Conservation (phyloP, 2,329 filamentous ascomycete species). For the Talaromyces piceae region DNA sequence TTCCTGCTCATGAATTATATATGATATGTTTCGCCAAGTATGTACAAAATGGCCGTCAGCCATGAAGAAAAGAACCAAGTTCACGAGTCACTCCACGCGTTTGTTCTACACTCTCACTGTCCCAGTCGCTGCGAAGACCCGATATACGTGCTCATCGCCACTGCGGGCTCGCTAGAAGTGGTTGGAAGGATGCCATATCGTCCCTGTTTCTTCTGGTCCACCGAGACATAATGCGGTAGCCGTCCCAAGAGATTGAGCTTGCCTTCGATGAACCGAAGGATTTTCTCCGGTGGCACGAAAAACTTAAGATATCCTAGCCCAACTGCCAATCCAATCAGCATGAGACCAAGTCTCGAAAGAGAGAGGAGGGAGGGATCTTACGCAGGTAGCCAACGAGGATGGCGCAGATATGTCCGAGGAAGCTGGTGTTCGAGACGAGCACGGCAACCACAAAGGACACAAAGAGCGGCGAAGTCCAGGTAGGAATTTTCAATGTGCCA, state of each 20-base stretch:
- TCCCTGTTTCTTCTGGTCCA: conserved; percentile 93
- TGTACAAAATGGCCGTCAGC: conserved; percentile 19
- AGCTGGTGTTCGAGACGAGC: conserved; percentile 71
- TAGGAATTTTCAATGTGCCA: conserved; percentile 67
- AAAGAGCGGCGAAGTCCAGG: conserved; percentile 82
- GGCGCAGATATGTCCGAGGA: conserved; percentile 80
- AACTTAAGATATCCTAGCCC: conserved; percentile 84
- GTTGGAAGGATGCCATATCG: conserved; percentile 81
- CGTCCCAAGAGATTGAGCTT: conserved; percentile 78
- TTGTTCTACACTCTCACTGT: conserved; percentile 49
- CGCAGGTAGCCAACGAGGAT: conserved; percentile 80
- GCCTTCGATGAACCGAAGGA: conserved; percentile 77
- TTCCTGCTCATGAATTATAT: conserved; percentile 3
- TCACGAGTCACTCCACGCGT: not conserved
- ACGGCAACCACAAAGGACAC: conserved; percentile 67
- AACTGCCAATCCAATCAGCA: conserved; percentile 43
- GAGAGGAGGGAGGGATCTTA: conserved; percentile 36
- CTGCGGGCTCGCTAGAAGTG: conserved; percentile 28
- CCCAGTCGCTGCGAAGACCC: conserved; percentile 60
- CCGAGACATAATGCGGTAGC: conserved; percentile 84
- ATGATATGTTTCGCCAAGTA: conserved; percentile 16
- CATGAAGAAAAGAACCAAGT: not conserved
- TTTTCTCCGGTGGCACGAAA: conserved; percentile 80
- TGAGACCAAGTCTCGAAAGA: not conserved
- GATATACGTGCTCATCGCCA: conserved; percentile 51